Conservation (phyloP, 768 basidiomycete species). For the Pisolithus orientalis region DNA sequence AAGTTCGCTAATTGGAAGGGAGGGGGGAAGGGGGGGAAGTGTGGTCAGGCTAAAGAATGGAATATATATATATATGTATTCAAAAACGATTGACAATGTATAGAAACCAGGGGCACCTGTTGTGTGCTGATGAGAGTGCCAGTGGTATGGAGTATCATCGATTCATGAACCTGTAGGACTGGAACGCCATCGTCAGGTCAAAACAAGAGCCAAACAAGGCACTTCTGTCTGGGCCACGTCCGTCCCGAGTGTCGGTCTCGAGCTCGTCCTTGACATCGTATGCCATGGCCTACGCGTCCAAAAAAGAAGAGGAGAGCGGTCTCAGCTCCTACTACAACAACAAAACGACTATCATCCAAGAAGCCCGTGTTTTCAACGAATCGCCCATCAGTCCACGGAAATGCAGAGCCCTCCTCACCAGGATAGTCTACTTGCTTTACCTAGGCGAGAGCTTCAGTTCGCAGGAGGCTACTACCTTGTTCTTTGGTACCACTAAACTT, state of each 20-base stretch:
- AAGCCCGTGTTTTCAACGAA: conserved; percentile 98
- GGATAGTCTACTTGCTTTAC: conserved; percentile 95
- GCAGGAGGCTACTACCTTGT: conserved; percentile 94
- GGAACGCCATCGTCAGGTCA: not conserved
- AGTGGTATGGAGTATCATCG: no score
- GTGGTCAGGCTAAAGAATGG: not conserved
- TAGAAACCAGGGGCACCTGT: not conserved
- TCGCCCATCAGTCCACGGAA: conserved; percentile 97
- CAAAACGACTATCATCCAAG: conserved; percentile 97
- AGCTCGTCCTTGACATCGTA: conserved; percentile 31
- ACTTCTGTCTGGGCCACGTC: conserved; percentile 16
- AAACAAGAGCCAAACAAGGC: conserved; percentile 16
- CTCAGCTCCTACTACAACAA: conserved; percentile 92
- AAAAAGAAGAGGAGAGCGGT: conserved; percentile 95
- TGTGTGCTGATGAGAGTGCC: no score
- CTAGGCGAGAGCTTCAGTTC: conserved; percentile 91
- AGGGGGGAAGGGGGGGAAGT: no score
- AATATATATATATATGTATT: not conserved
- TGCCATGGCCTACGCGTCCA: conserved; percentile 74
- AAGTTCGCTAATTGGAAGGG: no score
- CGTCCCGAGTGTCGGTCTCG: conserved; percentile 6
- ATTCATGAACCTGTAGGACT: not conserved
- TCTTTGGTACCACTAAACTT: conserved; percentile 98
- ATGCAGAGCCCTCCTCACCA: conserved; percentile 91
- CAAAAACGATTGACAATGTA: no score